phyloP scores from a whole-genome alignment of 495 filamentous ascomycete species.

The Xylaria intraflava region DNA sequence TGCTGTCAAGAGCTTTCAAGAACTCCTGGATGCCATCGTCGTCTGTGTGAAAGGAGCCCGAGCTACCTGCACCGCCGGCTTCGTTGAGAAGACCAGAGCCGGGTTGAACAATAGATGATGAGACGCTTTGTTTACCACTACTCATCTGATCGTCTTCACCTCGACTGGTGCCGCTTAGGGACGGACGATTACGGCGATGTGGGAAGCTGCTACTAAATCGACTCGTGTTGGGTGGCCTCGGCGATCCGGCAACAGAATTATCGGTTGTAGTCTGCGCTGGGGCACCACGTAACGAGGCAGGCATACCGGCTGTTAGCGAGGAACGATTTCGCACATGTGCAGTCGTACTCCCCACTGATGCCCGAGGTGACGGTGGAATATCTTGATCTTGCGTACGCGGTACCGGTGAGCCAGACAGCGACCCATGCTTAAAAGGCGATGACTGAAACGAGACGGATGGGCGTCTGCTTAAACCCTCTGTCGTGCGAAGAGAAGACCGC shows the following conservation, averaged over 20 bases:
- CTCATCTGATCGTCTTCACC: constrained; percentile 79
- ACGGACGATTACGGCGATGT: constrained; percentile 68
- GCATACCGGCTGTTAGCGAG: constrained; percentile 57
- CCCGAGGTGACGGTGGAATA: constrained; percentile 51
- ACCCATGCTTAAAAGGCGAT: constrained; percentile 81
- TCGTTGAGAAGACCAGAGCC: constrained; percentile 79
- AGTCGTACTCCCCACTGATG: constrained; percentile 46
- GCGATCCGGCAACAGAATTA: constrained; percentile 56
- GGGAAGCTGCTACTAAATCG: constrained; percentile 66
- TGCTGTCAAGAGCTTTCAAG: constrained; percentile 73
- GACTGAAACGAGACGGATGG: constrained; percentile 83
- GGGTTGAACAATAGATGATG: constrained; percentile 75
- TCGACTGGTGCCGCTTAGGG: constrained; percentile 62
- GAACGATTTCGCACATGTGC: constrained; percentile 62
- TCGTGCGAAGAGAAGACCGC: constrained; percentile 39
- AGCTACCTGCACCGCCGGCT: constrained; percentile 60
- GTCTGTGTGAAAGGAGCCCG: constrained; percentile 73
- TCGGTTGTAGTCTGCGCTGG: constrained; percentile 51
- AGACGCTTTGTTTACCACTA: constrained; percentile 78
- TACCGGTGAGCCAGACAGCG: constrained; percentile 81
- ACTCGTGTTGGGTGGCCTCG: constrained; percentile 69
- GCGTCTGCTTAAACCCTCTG: constrained; percentile 42
- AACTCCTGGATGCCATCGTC: constrained; percentile 93
- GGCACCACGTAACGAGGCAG: constrained; percentile 53
- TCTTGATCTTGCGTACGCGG: constrained; percentile 32